Conservation (phyloP, 2,329 filamentous ascomycete genomes). For the Aspergillus puulaauensis region DNA sequence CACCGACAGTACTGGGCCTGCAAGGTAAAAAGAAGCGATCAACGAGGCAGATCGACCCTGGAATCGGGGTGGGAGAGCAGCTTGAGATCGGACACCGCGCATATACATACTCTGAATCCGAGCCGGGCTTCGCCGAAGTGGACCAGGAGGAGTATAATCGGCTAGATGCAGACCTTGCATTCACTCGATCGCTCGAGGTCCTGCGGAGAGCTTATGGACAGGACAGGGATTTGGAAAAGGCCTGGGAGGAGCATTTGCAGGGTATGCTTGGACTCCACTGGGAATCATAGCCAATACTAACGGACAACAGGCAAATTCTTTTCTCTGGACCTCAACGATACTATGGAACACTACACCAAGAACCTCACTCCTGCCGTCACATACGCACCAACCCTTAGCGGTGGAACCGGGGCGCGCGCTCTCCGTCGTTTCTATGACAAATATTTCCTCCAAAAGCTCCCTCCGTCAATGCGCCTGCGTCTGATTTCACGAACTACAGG, state of each 20-base stretch:
- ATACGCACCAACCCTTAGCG: constrained; percentile 39
- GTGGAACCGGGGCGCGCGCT: constrained; percentile 42
- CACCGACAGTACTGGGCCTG: constrained; percentile 53
- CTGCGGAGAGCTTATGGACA: constrained; percentile 61
- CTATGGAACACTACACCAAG: constrained; percentile 32
- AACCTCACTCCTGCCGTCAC: constrained; percentile 30
- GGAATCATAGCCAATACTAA: background rate
- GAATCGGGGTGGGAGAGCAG: constrained; percentile 51
- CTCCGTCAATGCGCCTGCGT: constrained; percentile 52
- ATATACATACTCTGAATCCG: constrained; percentile 56
- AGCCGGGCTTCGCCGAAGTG: constrained; percentile 69
- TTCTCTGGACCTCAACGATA: constrained; percentile 26
- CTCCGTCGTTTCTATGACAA: constrained; percentile 55
- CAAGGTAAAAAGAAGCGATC: constrained; percentile 52
- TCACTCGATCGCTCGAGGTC: constrained; percentile 62
- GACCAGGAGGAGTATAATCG: constrained; percentile 68
- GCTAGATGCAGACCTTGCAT: constrained; percentile 65
- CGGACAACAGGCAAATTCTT: constrained; percentile 32
- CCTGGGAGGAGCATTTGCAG: constrained; percentile 38
- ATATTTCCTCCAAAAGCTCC: constrained; percentile 55
- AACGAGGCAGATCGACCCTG: constrained; percentile 50
- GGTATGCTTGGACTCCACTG: constrained; percentile 19
- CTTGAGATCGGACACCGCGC: constrained; percentile 33
- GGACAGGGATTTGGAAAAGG: constrained; percentile 36
- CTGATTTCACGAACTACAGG: constrained; percentile 60